Evolutionary conservation across 805 yeast species (phyloP), one percentile per base, ranked within the genome.

Genomic region (Kockiozyma suomiensis): DNA sequence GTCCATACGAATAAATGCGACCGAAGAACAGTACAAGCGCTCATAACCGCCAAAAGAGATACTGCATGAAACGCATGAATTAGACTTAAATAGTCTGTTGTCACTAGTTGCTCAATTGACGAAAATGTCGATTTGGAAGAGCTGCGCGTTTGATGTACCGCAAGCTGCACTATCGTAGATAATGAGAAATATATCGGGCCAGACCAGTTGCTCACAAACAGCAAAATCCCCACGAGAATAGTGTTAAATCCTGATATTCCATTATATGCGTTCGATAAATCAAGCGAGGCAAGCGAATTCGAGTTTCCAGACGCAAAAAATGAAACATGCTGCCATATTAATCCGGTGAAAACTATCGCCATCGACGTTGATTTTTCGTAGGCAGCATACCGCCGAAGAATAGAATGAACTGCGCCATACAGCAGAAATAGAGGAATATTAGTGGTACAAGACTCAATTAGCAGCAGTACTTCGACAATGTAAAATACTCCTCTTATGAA

Each of bases 1-100:
- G 98, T 92, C 99, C 99, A 94, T 8, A 94, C 88, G 71, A 94
- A 94, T 58, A 94, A 77, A 72, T 94, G 99, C 70, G 86, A 88
- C 66, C 96, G 79, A 66, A 92, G 79, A 21, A 82, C 77, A 52
- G 81, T 79, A 72, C 98, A 94, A 13, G 97, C 86, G 0, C 77
- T 75, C 45, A 88, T 71, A 52, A 90, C 79, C 46, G 82, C 81
- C 1, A 82, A 67, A 1, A 88, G 86, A 8, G 85, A 76, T 0
- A 85, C 64, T 1, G 86, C 75, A 70, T 87, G 88, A 68, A 86
- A 88, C 0, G 80, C 69, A 35, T 84, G 72, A 21, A 75, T 72
- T 25, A 62, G 48, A 10, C 76, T 68, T n/a, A 77, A 59, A 26
- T 33, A 65, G 56, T 41, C 66, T 23, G 52, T 61, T 32, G 54